phyloP scores from a whole-genome alignment of 331 rosid species.

The Acacia pycnantha region DNA sequence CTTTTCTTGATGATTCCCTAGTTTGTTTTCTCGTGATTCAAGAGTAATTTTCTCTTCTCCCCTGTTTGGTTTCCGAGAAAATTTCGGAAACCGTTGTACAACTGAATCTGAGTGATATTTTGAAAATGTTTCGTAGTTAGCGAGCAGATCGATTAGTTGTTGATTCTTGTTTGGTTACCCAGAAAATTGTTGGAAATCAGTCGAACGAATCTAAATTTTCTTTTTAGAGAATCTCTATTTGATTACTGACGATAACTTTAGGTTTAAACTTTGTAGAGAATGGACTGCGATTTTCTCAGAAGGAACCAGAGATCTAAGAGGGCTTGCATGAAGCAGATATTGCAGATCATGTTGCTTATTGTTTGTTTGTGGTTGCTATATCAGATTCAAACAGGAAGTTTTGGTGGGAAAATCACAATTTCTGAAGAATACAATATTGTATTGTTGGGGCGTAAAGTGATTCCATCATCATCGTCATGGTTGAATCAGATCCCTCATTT shows the following conservation, averaged over 20 bases:
- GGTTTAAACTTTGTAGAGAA: not conserved
- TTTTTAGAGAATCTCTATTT: not conserved
- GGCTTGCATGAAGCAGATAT: conserved; percentile 30
- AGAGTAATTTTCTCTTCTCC: not conserved
- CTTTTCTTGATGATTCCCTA: not conserved
- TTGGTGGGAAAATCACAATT: conserved; percentile 19
- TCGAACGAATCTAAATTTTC: not conserved
- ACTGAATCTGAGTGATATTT: too few species aligned
- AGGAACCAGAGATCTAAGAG: conserved; percentile 40
- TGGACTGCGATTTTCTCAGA: conserved; percentile 41
- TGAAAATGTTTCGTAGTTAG: not conserved
- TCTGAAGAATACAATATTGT: conserved; percentile 6
- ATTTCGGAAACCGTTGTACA: not conserved
- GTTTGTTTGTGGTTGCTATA: conserved; percentile 48
- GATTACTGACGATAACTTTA: not conserved
- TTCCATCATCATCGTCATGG: not conserved
- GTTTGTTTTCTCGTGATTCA: conserved; percentile 1
- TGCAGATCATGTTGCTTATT: conserved; percentile 37
- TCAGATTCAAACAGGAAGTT: conserved; percentile 34
- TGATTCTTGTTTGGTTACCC: not conserved
- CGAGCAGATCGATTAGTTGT: not conserved
- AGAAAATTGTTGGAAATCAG: not conserved
- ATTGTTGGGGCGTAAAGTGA: conserved; percentile 46
- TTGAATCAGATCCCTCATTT: conserved; percentile 17
- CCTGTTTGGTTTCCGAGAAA: not conserved